Percentiles rank a stretch among this genome's conserved stretches.
These are phyloP conservation scores for Neltuma alba DNA, from an alignment of 306 rosid genomes.

Conservation along the genomic window DNA sequence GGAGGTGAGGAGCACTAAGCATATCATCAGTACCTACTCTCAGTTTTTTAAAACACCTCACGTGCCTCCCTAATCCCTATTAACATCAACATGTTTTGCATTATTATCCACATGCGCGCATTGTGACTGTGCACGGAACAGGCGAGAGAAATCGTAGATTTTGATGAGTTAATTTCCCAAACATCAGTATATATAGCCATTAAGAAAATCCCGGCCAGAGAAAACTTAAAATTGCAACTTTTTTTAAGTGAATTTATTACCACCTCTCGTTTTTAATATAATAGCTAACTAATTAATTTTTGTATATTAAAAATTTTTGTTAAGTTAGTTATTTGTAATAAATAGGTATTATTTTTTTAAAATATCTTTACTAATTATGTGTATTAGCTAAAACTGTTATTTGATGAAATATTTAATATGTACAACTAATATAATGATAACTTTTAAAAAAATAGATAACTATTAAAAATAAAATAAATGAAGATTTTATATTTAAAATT, in stretches of 20 bases:
- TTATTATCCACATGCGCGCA: not conserved
- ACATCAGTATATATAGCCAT: not conserved
- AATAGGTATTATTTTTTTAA: too few species aligned
- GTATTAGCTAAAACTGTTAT: too few species aligned
- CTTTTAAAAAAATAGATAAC: too few species aligned
- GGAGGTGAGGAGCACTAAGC: not conserved
- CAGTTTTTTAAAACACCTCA: conserved; percentile 13
- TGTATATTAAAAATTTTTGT: too few species aligned
- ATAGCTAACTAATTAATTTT: too few species aligned
- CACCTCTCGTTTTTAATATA: too few species aligned
- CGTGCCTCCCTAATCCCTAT: conserved; percentile 14
- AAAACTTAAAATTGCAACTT: not conserved
- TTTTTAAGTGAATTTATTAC: not conserved
- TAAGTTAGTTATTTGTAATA: too few species aligned
- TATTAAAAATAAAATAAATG: too few species aligned
- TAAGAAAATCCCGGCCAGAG: not conserved
- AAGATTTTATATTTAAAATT: too few species aligned
- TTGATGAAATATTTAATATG: too few species aligned
- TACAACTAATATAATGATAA: too few species aligned
- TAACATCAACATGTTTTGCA: not conserved
- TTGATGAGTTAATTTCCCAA: not conserved
- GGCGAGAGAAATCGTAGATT: not conserved
- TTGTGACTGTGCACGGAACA: not conserved
- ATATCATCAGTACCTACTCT: not conserved
- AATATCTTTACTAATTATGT: too few species aligned